Percentiles rank a stretch among this genome's conserved stretches.
These are phyloP conservation scores for Houttuynia cordata DNA, from an alignment of 164 flowering plant species.

Conservation along the genomic window DNA sequence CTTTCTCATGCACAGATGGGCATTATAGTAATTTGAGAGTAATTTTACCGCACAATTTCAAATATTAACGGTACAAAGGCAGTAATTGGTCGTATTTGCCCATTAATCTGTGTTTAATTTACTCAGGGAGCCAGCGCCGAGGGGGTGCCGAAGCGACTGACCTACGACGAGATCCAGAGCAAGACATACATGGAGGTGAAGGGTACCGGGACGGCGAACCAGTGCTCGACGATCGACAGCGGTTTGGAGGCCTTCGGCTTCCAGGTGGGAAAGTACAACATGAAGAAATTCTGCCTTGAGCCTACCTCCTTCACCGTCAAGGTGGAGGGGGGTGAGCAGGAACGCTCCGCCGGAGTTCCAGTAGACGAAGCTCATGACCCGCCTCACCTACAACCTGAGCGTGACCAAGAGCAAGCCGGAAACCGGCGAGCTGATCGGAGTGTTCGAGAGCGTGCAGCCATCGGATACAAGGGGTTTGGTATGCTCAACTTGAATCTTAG, in stretches of 20 bases:
- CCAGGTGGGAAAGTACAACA: slow-evolving; percentile 76
- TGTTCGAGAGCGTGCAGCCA: slow-evolving; percentile 89
- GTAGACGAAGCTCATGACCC: slow-evolving; percentile 97
- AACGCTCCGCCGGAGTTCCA: slow-evolving; percentile 77
- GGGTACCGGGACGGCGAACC: slow-evolving; percentile 96
- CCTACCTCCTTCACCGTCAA: slow-evolving; percentile 96
- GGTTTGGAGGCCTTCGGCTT: slow-evolving; percentile 58
- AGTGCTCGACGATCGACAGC: slow-evolving; percentile 85
- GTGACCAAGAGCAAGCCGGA: slow-evolving; percentile 80
- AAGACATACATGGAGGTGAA: slow-evolving; percentile 80
- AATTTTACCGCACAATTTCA: too few relatives aligned
- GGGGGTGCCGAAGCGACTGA: slow-evolving; percentile 77
- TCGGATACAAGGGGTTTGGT: slow-evolving; percentile 96
- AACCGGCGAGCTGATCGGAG: slow-evolving; percentile 84
- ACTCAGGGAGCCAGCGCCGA: slow-evolving; percentile 84
- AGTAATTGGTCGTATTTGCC: too few relatives aligned
- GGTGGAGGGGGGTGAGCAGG: slow-evolving; percentile 77
- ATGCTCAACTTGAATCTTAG: slow-evolving; percentile 68
- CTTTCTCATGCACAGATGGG: too few relatives aligned
- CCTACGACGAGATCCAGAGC: slow-evolving; percentile 31
- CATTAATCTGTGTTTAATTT: neutral
- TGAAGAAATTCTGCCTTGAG: slow-evolving; percentile 88
- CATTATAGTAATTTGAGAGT: too few relatives aligned
- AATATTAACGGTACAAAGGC: too few relatives aligned
- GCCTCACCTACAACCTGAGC: slow-evolving; percentile 83